phyloP scores from a whole-genome alignment of 208 protist species.

The Trypanosoma brucei region DNA sequence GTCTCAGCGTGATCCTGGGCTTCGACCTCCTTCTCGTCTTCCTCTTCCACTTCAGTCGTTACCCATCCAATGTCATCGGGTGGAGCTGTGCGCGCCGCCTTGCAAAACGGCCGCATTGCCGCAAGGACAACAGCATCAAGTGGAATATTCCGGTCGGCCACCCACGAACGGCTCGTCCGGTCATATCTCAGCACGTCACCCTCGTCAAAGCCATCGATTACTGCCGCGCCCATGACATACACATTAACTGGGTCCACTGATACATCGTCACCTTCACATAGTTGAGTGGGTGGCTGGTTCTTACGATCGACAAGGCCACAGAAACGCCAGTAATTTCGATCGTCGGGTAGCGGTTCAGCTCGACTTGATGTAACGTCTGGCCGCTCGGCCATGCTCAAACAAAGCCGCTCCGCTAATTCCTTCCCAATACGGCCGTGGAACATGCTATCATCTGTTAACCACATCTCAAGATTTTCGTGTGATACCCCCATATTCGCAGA shows the following conservation, averaged over 20 bases:
- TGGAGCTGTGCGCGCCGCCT: slow-evolving; percentile 53
- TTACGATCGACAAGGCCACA: slow-evolving; percentile 60
- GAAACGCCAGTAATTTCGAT: slow-evolving; percentile 74
- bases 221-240: slow-evolving; percentile 77
- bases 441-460: slow-evolving; percentile 81
- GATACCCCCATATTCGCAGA: slow-evolving; percentile 2
- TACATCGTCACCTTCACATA: slow-evolving; percentile 1
- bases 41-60: slow-evolving; percentile 8
- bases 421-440: slow-evolving; percentile 71
- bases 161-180: slow-evolving; percentile 38
- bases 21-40: slow-evolving; percentile 7
- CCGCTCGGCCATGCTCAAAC: slow-evolving; percentile 62
- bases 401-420: slow-evolving; percentile 61
- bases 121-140: slow-evolving; percentile 74
- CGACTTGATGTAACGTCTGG: slow-evolving; percentile 63
- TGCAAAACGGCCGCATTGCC: slow-evolving; percentile 75
- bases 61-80: slow-evolving; percentile 62
- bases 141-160: slow-evolving; percentile 62
- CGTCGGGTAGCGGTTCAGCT: slow-evolving; percentile 42
- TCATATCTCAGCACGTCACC: slow-evolving; percentile 76
- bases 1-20: not conserved
- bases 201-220: slow-evolving; percentile 78
- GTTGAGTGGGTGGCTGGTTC: slow-evolving; percentile 49
- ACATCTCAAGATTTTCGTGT: slow-evolving; percentile 69
- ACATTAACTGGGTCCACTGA: slow-evolving; percentile 40